These are phyloP conservation scores for Xylaria flabelliformis DNA, from an alignment of 495 filamentous ascomycete species.

Conservation along the genomic window DNA sequence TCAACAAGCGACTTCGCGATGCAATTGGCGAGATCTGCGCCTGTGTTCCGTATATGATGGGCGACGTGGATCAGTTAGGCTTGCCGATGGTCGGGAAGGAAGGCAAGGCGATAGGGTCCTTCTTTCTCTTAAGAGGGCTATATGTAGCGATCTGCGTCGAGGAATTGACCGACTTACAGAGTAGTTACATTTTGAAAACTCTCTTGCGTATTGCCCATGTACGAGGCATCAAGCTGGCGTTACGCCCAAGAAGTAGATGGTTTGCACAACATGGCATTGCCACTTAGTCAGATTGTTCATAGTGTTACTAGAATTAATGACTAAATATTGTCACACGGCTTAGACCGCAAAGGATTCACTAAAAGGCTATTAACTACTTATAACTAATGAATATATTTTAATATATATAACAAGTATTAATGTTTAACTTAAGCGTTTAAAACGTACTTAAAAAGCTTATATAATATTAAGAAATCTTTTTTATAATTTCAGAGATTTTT, in stretches of 20 bases:
- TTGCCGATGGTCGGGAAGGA: constrained; percentile 4
- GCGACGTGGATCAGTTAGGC: constrained; percentile 11
- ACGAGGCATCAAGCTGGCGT: constrained; percentile 10
- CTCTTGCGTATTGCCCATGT: constrained; percentile 15
- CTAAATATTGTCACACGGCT: too few species aligned
- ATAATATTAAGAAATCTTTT: too few species aligned
- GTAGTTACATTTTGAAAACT: background rate
- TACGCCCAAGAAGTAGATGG: constrained; percentile 2
- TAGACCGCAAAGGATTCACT: too few species aligned
- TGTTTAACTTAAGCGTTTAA: too few species aligned
- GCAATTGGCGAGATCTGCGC: constrained; percentile 12
- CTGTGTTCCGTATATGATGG: constrained; percentile 17
- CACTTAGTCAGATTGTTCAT: background rate
- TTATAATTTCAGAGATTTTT: too few species aligned
- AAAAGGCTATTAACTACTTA: too few species aligned
- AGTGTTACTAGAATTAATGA: too few species aligned
- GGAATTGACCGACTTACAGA: background rate
- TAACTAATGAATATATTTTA: too few species aligned
- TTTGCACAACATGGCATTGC: background rate
- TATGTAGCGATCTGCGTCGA: constrained; percentile 10
- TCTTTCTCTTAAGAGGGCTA: constrained; percentile 1
- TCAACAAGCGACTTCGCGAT: background rate
- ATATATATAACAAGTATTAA: too few species aligned
- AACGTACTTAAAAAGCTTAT: too few species aligned
- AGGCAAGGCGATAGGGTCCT: constrained; percentile 9